These are phyloP conservation scores for Saccharata proteae DNA, from an alignment of 2,329 filamentous ascomycete species.

Conservation along the genomic window DNA sequence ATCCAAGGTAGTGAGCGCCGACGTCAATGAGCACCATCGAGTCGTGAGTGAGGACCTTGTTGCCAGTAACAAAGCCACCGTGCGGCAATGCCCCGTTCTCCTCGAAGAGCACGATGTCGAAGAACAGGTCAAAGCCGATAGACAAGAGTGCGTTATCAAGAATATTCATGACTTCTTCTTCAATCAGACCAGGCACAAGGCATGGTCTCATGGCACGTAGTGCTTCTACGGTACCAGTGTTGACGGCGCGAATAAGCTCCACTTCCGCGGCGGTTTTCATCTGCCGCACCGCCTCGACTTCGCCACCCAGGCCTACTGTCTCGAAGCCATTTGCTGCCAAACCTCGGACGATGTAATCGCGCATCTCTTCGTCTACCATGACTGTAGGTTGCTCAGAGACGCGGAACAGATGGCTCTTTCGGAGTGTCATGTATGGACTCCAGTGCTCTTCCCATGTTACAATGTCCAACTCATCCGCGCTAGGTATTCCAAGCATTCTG, in stretches of 20 bases:
- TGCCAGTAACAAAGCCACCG: slow-evolving; percentile 38
- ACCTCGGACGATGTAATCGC: slow-evolving; percentile 50
- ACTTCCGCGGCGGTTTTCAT: slow-evolving; percentile 45
- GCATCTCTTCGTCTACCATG: slow-evolving; percentile 55
- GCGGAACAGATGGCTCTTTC: slow-evolving; percentile 26
- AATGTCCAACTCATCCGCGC: slow-evolving; percentile 38
- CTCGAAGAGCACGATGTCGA: slow-evolving; percentile 53
- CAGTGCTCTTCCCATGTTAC: slow-evolving; percentile 53
- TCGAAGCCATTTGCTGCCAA: slow-evolving; percentile 42
- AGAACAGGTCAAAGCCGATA: slow-evolving; percentile 45
- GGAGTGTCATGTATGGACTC: slow-evolving; percentile 48
- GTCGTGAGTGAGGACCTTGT: slow-evolving; percentile 39
- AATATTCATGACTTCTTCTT: slow-evolving; percentile 44
- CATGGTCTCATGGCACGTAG: slow-evolving; percentile 44
- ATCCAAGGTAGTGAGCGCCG: slow-evolving; percentile 48
- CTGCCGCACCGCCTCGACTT: slow-evolving; percentile 47
- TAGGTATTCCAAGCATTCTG: slow-evolving; percentile 46
- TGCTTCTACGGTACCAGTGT: slow-evolving; percentile 51
- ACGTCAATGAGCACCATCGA: slow-evolving; percentile 53
- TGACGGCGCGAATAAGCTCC: slow-evolving; percentile 47
- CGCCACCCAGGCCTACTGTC: slow-evolving; percentile 41
- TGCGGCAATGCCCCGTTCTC: slow-evolving; percentile 43
- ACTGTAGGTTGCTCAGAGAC: slow-evolving; percentile 26
- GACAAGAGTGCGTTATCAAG: slow-evolving; percentile 44
- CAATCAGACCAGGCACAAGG: slow-evolving; percentile 44